Percentiles rank a stretch among this genome's conserved stretches.
Conservation (phyloP, 208 protist species). For the Wallacemonas sp. region DNA sequence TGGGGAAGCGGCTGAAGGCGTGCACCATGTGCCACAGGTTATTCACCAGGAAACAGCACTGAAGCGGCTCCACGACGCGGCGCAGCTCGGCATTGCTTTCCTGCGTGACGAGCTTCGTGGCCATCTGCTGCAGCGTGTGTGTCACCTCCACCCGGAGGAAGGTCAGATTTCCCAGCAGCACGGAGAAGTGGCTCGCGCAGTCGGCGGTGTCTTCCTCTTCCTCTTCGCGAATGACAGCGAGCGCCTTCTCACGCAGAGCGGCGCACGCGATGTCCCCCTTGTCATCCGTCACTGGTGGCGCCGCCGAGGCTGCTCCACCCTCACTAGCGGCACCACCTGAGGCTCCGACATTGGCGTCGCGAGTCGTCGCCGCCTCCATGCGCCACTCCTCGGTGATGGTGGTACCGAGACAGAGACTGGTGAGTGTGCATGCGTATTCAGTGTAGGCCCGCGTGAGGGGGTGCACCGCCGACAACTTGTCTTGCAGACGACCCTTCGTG, state of each 20-base stretch:
- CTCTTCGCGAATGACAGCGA: constrained; percentile 49
- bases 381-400: constrained; percentile 9
- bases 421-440: constrained; percentile 29
- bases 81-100: constrained; percentile 1
- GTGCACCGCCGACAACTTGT: constrained; percentile 50
- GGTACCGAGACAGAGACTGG: constrained; percentile 33
- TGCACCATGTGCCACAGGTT: constrained; percentile 38
- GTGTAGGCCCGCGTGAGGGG: constrained; percentile 39
- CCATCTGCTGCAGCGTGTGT: constrained; percentile 47
- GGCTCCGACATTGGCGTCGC: constrained; percentile 20
- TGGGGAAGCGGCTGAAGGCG: not conserved
- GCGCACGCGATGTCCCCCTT: not conserved
- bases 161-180: constrained; percentile 55
- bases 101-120: constrained; percentile 20
- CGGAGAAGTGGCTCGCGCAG: constrained; percentile 56
- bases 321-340: constrained; percentile 9
- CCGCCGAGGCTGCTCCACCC: not conserved
- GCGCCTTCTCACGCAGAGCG: constrained; percentile 37
- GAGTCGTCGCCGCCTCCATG: not conserved
- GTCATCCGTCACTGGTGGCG: not conserved
- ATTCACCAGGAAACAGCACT: constrained; percentile 45
- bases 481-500: constrained; percentile 18
- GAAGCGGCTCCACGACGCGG: constrained; percentile 3
- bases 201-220: constrained; percentile 55
- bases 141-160: constrained; percentile 71